Evolutionary conservation across 1,284 basidiomycete species (phyloP).

Genomic region (Coniferiporia weirii): DNA sequence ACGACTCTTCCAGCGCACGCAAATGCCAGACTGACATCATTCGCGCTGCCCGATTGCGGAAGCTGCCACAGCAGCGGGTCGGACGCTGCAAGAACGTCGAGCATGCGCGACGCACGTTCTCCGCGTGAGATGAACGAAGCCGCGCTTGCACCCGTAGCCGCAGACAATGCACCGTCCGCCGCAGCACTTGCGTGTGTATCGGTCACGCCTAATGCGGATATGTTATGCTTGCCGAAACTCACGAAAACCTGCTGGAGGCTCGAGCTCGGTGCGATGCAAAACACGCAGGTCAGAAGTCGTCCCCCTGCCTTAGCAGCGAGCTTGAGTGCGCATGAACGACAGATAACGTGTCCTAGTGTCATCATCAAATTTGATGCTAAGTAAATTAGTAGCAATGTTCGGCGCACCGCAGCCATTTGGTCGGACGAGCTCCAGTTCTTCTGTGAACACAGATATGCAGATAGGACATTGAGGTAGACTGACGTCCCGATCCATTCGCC

Average conservation of each 20-base stretch:
- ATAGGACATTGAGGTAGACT: not conserved
- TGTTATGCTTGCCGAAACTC: not conserved
- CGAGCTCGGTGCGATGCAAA: not conserved
- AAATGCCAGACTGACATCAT: not conserved
- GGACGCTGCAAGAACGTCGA: not conserved
- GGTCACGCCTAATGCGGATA: not conserved
- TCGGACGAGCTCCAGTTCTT: not conserved
- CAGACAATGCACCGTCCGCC: not conserved
- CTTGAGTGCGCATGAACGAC: not conserved
- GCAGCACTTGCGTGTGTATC: not conserved
- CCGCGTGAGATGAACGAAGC: not conserved
- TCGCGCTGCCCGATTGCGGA: not conserved
- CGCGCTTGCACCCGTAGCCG: not conserved
- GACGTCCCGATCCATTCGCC: not conserved
- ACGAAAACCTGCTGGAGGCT: not conserved
- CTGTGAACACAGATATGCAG: not conserved
- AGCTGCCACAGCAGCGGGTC: not conserved
- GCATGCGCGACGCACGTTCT: not conserved
- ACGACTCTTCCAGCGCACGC: not conserved
- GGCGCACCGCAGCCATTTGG: not conserved
- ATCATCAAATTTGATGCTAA: not conserved
- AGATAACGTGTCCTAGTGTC: not conserved
- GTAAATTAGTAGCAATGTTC: not conserved
- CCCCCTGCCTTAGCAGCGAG: not conserved
- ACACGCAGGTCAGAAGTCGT: not conserved